Evolutionary conservation across 2,329 filamentous ascomycete genomes (phyloP).

Genomic region (Colletotrichum sp.): DNA sequence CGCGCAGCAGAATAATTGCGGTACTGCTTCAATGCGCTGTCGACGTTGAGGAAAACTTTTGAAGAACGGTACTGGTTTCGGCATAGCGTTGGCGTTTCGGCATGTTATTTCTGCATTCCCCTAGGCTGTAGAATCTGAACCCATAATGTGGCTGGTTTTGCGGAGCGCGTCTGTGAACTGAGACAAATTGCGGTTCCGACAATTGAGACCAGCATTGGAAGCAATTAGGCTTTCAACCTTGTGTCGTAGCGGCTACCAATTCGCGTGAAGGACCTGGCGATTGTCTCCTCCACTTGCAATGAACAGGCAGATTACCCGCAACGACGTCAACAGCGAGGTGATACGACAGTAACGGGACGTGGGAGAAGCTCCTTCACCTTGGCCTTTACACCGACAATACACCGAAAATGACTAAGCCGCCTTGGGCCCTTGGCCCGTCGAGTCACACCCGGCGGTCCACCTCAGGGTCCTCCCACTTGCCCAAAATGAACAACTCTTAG

Average conservation of each 20-base stretch:
- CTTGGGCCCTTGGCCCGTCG: background rate
- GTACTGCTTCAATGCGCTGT: too few relatives aligned
- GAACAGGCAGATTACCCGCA: background rate
- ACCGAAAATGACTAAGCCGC: slow-evolving; percentile 17
- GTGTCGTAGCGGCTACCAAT: background rate
- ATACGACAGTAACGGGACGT: background rate
- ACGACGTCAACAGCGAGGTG: background rate
- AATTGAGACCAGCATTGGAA: background rate
- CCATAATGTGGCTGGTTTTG: background rate
- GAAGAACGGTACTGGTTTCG: background rate
- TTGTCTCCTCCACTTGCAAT: background rate
- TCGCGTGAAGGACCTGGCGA: background rate
- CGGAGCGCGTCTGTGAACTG: background rate
- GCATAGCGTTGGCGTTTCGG: slow-evolving; percentile 23
- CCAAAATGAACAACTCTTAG: background rate
- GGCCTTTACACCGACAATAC: background rate
- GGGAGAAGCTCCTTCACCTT: background rate
- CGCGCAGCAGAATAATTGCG: background rate
- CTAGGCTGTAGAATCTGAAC: background rate
- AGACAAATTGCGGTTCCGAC: background rate
- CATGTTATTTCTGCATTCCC: background rate
- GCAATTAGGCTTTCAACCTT: background rate
- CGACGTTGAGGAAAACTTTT: background rate
- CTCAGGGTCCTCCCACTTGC: background rate
- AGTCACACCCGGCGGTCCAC: slow-evolving; percentile 7